These are phyloP conservation scores for Sugiyamaella boreocaroliniensis DNA, from an alignment of 805 yeast species.

Conservation along the genomic window DNA sequence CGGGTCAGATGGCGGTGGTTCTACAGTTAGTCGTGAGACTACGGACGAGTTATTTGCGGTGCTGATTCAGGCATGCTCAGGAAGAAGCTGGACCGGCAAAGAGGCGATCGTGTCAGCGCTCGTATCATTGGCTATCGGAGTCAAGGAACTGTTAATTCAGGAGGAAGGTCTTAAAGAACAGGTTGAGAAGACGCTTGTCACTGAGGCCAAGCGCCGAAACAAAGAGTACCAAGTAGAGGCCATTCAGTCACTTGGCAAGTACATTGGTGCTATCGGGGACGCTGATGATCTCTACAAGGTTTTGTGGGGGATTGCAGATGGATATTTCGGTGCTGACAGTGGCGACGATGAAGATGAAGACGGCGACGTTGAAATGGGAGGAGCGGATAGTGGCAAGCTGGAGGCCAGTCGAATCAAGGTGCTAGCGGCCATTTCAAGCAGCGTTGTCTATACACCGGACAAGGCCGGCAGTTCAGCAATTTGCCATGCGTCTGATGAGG, in stretches of 20 bases:
- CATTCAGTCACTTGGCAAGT: conserved; percentile 47
- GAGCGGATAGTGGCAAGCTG: conserved; percentile 10
- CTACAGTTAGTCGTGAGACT: conserved; percentile 4
- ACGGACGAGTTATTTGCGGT: conserved; percentile 35
- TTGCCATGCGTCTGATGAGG: conserved; percentile 2
- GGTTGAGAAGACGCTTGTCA: conserved; percentile 41
- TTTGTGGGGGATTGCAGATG: conserved; percentile 29
- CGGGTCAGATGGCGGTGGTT: conserved; percentile 12
- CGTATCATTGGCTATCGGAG: conserved; percentile 48
- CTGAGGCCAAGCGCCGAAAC: conserved; percentile 64
- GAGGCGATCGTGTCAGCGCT: conserved; percentile 68
- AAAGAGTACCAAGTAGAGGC: conserved; percentile 54
- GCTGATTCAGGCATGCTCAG: conserved; percentile 55
- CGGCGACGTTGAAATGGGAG: conserved; percentile 26
- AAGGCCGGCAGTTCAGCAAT: background rate
- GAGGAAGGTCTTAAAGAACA: conserved; percentile 29
- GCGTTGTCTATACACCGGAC: conserved; percentile 14
- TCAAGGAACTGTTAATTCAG: conserved; percentile 32
- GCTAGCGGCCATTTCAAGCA: background rate
- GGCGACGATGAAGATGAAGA: conserved; percentile 36
- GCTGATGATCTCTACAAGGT: conserved; percentile 29
- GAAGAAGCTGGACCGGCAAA: conserved; percentile 86
- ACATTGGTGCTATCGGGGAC: conserved; percentile 35
- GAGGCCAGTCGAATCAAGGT: conserved; percentile 2
- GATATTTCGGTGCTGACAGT: conserved; percentile 33